Evolutionary conservation across 1,139 yeast genomes (phyloP).

Genomic region (Saccharomyces hybrid): DNA sequence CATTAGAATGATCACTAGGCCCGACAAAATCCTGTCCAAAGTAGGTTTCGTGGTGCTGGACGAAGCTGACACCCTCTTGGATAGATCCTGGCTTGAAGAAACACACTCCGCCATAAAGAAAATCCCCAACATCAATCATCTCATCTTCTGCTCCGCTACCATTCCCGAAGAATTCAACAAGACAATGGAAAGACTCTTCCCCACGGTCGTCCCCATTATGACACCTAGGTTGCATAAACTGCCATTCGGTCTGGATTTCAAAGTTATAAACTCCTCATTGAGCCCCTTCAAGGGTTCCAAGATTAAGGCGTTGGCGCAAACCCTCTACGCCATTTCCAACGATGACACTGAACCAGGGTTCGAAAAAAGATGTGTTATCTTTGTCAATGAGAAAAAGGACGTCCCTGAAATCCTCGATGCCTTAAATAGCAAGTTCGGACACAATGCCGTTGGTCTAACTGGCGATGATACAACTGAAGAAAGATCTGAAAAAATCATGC

Average conservation of each 20-base stretch:
- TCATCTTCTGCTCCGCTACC: slow-evolving; percentile 83
- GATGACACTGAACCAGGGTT: slow-evolving; percentile 75
- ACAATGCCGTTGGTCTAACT: slow-evolving; percentile 55
- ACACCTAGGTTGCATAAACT: slow-evolving; percentile 80
- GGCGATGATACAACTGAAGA: slow-evolving; percentile 57
- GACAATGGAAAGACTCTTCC: slow-evolving; percentile 54
- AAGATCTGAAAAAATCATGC: slow-evolving; percentile 47
- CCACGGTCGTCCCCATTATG: slow-evolving; percentile 58
- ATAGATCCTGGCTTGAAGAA: slow-evolving; percentile 66
- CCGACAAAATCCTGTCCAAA: slow-evolving; percentile 41
- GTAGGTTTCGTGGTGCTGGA: slow-evolving; percentile 69
- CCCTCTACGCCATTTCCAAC: slow-evolving; percentile 72
- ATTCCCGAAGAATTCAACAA: slow-evolving; percentile 72
- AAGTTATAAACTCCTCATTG: slow-evolving; percentile 65
- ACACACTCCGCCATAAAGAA: slow-evolving; percentile 51
- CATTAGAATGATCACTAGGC: slow-evolving; percentile 40
- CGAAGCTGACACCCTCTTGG: slow-evolving; percentile 92
- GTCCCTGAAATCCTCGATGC: slow-evolving; percentile 49
- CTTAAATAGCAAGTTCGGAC: slow-evolving; percentile 48
- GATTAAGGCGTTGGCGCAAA: slow-evolving; percentile 77
- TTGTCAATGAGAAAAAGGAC: slow-evolving; percentile 69
- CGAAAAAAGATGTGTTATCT: slow-evolving; percentile 76
- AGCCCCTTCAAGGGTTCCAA: slow-evolving; percentile 80
- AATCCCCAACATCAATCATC: slow-evolving; percentile 50
- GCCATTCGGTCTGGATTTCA: slow-evolving; percentile 65